Evolutionary conservation across 306 rosid genomes (phyloP), one percentile per base, ranked within the genome.

Genomic region (Quercus variabilis): DNA sequence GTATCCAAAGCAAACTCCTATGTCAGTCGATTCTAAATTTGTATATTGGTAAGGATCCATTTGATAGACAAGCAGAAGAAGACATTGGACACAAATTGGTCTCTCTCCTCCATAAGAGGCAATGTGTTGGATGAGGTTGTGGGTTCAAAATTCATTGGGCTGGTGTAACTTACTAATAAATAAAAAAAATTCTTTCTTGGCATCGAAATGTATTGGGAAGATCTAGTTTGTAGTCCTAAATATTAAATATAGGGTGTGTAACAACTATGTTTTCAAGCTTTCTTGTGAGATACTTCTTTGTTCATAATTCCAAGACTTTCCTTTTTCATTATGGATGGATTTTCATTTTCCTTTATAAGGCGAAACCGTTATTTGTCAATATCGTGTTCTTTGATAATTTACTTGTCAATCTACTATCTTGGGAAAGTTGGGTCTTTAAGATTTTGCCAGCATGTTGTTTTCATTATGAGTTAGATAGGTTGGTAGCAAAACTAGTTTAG

Each of bases 21-120:
- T 96, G 97, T 77, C 85, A 76, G 38, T 92, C 94, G 25, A 79
- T 96, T 69, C 80, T 96, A 78, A 98, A 95, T 87, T 86, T 95
- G 71, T 95, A 91, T 65, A 77, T 93, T 41, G 99, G 99, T 21
- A 93, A 95, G 77, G 97, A 91, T 68, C 85, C 98, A 63, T 95
- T 95, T 79, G 99, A 95, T 82, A 86, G 80, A 77, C 86, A 90
- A 76, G 98, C 98, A 86, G 91, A 93, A 86, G 93, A 91, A 86
- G 97, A 91, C 7, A 76, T 95, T 83, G 86, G 83, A 77, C 87
- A 84, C 84, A 88, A 80, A 52, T 18, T 91, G 74, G 92, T 92
- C 67, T 82, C 90, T 74, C 82, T 86, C 73, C 83, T 90, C 68
- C 83, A 82, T 69, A 71, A 82, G 41, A 86, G 89, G 81, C 62